Evolutionary conservation across 306 rosid species (phyloP), one percentile per base, ranked within the genome.

Genomic region (Begonia fuchsioides): DNA sequence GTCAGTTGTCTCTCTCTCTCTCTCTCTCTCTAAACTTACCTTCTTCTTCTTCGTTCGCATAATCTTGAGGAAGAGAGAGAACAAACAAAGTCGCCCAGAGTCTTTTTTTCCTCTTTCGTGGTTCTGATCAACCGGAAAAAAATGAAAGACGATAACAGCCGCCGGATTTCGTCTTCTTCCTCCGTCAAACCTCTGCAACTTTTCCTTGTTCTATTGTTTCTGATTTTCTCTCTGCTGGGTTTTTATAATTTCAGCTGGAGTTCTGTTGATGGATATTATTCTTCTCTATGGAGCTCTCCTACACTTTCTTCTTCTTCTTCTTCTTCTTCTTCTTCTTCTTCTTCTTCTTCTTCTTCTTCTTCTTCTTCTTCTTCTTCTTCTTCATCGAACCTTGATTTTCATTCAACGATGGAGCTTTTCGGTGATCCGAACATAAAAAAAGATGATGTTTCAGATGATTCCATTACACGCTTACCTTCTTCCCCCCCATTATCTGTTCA

Each of bases 401-500:
- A 16, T 43, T 68, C 76, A 11, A 64, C 58, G 18, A 53, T 72
- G 63, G 74, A 59, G 50, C 68, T 64, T 47, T 64, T 59, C 0
- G 44, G 44, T 6, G 57, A 65, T 61, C 32, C 40, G 2, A 60
- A 62, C 39, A 54, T 41, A 44, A 78, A 70, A 38, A 78, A 67
- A 61, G 74, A 62, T 68, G 44, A 5, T 11, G 49, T 68, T 46
- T 72, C 87, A 2, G 74, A 80, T 39, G 71, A 78, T 26, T 67
- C 70, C 49, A 0, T 56, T 10, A 48, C 70, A 32, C 76, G 74
- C 46, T 71, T 64, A 17, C 72, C 77, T 38, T 70, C 81, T 47
- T 57, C 93, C 46, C 82, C 93, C 1, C 67, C 73, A n/a, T 62
- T 56, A 32, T 49, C 74, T 0, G 14, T 54, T 51, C 68, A 77